These are phyloP conservation scores for Phytopythium kandeliae DNA, from an alignment of 352 stramenopile genomes.

Conservation along the genomic window DNA sequence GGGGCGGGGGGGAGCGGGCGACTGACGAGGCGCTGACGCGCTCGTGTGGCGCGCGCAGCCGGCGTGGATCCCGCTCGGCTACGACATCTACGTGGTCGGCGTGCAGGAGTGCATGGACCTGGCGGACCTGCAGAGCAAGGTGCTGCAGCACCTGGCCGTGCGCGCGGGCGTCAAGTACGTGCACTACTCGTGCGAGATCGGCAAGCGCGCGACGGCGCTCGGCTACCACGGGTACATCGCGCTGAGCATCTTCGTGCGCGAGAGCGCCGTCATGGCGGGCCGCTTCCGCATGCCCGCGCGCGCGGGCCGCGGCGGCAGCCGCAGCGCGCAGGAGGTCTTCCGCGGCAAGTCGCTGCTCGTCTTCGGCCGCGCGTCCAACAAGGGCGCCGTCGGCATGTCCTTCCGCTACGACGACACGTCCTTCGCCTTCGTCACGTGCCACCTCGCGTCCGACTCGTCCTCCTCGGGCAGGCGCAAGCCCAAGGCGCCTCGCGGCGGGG, in stretches of 20 bases:
- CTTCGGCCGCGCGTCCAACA: constrained; percentile 82
- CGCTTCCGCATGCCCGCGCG: constrained; percentile 64
- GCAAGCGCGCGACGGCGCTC: constrained; percentile 65
- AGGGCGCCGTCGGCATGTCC: constrained; percentile 84
- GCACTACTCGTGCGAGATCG: constrained; percentile 79
- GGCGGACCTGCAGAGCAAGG: constrained; percentile 55
- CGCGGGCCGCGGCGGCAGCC: constrained; percentile 36
- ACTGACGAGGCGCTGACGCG: too few species aligned
- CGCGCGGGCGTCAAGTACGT: constrained; percentile 56
- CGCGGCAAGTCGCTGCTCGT: constrained; percentile 73
- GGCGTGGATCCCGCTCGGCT: constrained; percentile 78
- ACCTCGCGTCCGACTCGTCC: constrained; percentile 82
- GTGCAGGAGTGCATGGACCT: constrained; percentile 90
- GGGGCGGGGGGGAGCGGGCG: too few species aligned
- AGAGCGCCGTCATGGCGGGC: constrained; percentile 50
- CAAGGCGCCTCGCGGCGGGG: too few species aligned
- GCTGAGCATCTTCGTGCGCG: constrained; percentile 73
- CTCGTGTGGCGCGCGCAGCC: constrained; percentile 12
- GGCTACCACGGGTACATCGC: constrained; percentile 88
- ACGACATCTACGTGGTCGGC: constrained; percentile 89
- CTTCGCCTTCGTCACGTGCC: constrained; percentile 85
- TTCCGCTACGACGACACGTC: constrained; percentile 87
- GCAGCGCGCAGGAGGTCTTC: constrained; percentile 66
- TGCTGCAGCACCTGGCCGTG: constrained; percentile 51
- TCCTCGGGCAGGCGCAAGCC: constrained; percentile 42